Conservation (phyloP, 148 eudicot species). For the Tetragonia tetragonoides region DNA sequence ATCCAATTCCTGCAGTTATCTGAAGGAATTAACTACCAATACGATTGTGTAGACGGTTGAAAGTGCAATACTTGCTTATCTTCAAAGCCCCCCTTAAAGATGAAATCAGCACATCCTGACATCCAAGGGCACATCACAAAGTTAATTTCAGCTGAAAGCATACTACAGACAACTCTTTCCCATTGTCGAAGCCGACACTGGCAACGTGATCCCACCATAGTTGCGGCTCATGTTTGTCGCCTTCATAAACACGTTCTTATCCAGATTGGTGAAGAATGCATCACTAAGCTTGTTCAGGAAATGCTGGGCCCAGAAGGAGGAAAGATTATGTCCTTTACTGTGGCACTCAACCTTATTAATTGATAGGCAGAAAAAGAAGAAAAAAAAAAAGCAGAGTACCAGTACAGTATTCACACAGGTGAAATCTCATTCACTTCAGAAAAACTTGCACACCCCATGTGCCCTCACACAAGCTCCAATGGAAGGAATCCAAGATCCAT, state of each 20-base stretch:
- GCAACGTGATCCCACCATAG: background rate
- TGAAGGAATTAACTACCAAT: too few relatives aligned
- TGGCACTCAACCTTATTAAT: background rate
- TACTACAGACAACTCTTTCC: background rate
- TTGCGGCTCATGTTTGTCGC: background rate
- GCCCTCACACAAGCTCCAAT: constrained; percentile 5
- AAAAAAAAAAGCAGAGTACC: background rate
- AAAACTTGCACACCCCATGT: background rate
- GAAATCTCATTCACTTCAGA: background rate
- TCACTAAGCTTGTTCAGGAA: background rate
- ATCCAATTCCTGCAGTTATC: too few relatives aligned
- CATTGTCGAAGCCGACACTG: background rate
- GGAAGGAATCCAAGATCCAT: background rate
- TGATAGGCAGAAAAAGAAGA: background rate
- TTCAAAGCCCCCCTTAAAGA: background rate
- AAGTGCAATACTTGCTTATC: too few relatives aligned
- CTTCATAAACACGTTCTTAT: background rate
- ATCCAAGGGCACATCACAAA: too few relatives aligned
- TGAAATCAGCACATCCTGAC: background rate
- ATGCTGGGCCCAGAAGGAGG: background rate
- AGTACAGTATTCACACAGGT: background rate
- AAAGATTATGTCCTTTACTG: background rate
- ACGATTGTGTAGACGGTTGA: too few relatives aligned
- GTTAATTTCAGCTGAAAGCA: too few relatives aligned
- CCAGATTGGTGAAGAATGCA: background rate